phyloP scores from a whole-genome alignment of 2,329 filamentous ascomycete genomes.

The Alternaria triticimaculans region DNA sequence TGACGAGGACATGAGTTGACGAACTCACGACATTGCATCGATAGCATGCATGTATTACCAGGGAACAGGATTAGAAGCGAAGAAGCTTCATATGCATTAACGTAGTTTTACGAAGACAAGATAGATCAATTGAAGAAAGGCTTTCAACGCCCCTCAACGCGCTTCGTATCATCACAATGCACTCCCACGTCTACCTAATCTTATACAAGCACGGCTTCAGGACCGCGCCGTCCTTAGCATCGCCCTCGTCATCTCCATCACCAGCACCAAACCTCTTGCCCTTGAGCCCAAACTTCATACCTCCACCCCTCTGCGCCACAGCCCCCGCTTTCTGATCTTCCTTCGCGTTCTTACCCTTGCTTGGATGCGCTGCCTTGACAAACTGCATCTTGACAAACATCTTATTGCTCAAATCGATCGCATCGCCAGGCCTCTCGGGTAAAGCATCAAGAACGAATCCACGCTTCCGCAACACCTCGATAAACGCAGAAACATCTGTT shows the following conservation, averaged over 20 bases:
- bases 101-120: not conserved
- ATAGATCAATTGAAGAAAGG: not conserved
- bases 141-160: not conserved
- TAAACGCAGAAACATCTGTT: conserved; percentile 86
- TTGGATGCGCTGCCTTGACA: conserved; percentile 78
- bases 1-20: conserved; percentile 7
- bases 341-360: conserved; percentile 74
- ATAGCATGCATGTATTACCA: conserved; percentile 15
- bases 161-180: not conserved
- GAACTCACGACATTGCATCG: conserved; percentile 16
- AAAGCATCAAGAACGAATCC: conserved; percentile 76
- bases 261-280: conserved; percentile 12
- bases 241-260: conserved; percentile 51
- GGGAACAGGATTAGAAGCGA: not conserved
- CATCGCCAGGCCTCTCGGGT: conserved; percentile 62
- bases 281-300: conserved; percentile 37
- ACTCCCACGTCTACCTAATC: conserved; percentile 59
- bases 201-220: conserved; percentile 98
- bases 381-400: conserved; percentile 99
- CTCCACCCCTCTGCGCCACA: conserved; percentile 52
- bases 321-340: conserved; percentile 38
- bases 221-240: conserved; percentile 69
- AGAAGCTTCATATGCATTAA: not conserved
- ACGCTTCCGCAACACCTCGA: conserved; percentile 78
- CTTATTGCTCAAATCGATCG: conserved; percentile 85